phyloP scores from a whole-genome alignment of 305 asterid species.

The Solanum hybrid region DNA sequence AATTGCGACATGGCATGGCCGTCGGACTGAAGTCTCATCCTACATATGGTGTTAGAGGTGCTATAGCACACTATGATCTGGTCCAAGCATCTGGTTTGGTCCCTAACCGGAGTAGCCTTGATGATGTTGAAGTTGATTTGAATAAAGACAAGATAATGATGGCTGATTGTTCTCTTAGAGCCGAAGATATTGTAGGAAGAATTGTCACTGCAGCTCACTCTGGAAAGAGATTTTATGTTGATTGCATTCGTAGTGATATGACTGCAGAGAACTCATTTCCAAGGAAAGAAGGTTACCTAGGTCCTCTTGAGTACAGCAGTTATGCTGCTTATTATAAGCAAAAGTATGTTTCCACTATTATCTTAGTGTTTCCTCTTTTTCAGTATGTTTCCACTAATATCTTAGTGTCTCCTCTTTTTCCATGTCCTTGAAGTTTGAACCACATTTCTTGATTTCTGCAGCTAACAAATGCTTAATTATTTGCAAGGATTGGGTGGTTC shows the following conservation, averaged over 20 bases:
- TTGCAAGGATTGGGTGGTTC: conserved; percentile 22
- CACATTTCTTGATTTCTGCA: neutral
- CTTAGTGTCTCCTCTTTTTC: neutral
- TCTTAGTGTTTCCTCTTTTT: neutral
- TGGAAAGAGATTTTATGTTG: conserved; percentile 97
- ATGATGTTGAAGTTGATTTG: conserved; percentile 30
- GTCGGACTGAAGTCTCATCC: conserved; percentile 85
- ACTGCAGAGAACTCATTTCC: conserved; percentile 97
- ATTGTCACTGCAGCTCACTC: conserved; percentile 98
- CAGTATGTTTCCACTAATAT: conserved; percentile 39
- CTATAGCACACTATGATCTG: conserved; percentile 88
- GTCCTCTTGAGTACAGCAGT: conserved; percentile 94
- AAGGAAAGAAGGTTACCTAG: conserved; percentile 98
- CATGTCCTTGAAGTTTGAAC: conserved; percentile 5
- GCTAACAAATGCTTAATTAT: conserved; percentile 15
- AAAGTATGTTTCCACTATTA: conserved; percentile 46
- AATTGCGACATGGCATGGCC: conserved; percentile 80
- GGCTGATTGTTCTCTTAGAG: conserved; percentile 71
- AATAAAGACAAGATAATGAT: conserved; percentile 51
- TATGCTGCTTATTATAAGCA: conserved; percentile 97
- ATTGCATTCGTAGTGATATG: conserved; percentile 86
- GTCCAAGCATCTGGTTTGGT: conserved; percentile 95
- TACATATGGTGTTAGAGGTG: conserved; percentile 97
- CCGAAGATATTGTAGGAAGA: conserved; percentile 69
- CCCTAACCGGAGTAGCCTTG: conserved; percentile 44